Evolutionary conservation across 768 basidiomycete species (phyloP).

Genomic region (Hericium alpestre): DNA sequence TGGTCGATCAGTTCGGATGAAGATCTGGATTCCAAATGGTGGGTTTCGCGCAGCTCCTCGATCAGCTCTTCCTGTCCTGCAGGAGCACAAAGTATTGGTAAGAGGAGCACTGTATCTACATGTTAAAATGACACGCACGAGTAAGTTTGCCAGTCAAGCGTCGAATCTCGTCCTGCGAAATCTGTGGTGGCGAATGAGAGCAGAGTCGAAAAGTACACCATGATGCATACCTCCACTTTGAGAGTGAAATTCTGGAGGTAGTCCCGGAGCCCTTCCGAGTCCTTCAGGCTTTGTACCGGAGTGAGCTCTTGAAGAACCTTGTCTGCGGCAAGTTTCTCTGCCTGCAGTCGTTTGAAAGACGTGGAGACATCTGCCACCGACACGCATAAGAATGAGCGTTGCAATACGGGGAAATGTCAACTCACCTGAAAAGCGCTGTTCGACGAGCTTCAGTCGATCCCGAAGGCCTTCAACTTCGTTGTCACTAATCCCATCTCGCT

Average conservation of each 20-base stretch:
- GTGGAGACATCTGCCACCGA: slow-evolving; percentile 52
- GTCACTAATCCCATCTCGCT: slow-evolving; percentile 3
- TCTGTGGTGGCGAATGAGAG: slow-evolving; percentile 26
- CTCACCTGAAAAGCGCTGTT: slow-evolving; percentile 67
- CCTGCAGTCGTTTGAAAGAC: slow-evolving; percentile 67
- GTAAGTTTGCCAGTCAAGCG: slow-evolving; percentile 62
- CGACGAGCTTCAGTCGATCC: slow-evolving; percentile 56
- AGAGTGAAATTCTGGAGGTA: slow-evolving; percentile 56
- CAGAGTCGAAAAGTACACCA: neutral
- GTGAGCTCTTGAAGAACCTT: slow-evolving; percentile 59
- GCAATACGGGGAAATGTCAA: neutral
- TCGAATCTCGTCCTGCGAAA: slow-evolving; percentile 69
- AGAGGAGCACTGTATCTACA: neutral
- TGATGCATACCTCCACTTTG: slow-evolving; percentile 57
- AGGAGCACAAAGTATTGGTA: neutral
- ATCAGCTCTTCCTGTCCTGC: slow-evolving; percentile 77
- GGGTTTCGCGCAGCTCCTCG: slow-evolving; percentile 77
- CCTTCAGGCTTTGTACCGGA: slow-evolving; percentile 54
- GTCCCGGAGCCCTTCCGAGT: slow-evolving; percentile 58
- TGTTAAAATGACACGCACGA: slow-evolving; percentile 33
- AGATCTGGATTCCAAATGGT: slow-evolving; percentile 69
- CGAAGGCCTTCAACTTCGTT: slow-evolving; percentile 47
- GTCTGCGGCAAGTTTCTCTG: slow-evolving; percentile 62
- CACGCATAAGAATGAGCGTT: neutral
- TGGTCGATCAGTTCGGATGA: slow-evolving; percentile 65